These are phyloP conservation scores for Naganishia kalamii DNA, from an alignment of 768 basidiomycete species.

Conservation along the genomic window DNA sequence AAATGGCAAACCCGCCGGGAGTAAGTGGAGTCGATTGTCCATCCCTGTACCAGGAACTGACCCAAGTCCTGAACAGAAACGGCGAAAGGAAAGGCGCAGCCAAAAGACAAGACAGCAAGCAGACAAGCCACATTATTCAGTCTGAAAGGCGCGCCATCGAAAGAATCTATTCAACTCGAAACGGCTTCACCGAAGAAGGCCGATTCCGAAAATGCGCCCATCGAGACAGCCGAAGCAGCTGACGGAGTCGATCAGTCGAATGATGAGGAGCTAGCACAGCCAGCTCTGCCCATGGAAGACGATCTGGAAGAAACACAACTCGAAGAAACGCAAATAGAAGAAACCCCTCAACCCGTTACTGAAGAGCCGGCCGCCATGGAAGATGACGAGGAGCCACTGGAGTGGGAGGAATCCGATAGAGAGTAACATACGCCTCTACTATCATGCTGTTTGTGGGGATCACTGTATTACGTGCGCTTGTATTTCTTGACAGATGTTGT, in stretches of 20 bases:
- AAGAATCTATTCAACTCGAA: neutral
- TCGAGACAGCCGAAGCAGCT: neutral
- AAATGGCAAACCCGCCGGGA: slow-evolving; percentile 6
- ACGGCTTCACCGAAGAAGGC: neutral
- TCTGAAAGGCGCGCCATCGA: slow-evolving; percentile 12
- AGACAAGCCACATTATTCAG: slow-evolving; percentile 8
- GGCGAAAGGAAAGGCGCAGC: slow-evolving; percentile 1
- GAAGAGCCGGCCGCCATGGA: slow-evolving; percentile 1
- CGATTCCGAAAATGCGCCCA: neutral
- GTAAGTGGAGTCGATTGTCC: neutral
- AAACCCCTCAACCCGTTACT: slow-evolving; percentile 6
- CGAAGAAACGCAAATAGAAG: slow-evolving; percentile 4
- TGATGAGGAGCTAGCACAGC: neutral
- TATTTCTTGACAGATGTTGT: too few relatives aligned
- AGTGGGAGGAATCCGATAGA: slow-evolving; percentile 20
- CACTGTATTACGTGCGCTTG: too few relatives aligned
- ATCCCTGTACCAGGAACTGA: neutral
- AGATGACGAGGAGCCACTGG: slow-evolving; percentile 19
- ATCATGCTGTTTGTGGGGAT: too few relatives aligned
- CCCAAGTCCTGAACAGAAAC: neutral
- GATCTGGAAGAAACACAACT: slow-evolving; percentile 17
- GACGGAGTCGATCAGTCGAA: too few relatives aligned
- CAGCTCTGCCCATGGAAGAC: slow-evolving; percentile 1
- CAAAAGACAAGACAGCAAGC: neutral
- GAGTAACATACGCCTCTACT: too few relatives aligned